Conservation (phyloP, 1,284 basidiomycete species). For the Coniferiporia weirii region DNA sequence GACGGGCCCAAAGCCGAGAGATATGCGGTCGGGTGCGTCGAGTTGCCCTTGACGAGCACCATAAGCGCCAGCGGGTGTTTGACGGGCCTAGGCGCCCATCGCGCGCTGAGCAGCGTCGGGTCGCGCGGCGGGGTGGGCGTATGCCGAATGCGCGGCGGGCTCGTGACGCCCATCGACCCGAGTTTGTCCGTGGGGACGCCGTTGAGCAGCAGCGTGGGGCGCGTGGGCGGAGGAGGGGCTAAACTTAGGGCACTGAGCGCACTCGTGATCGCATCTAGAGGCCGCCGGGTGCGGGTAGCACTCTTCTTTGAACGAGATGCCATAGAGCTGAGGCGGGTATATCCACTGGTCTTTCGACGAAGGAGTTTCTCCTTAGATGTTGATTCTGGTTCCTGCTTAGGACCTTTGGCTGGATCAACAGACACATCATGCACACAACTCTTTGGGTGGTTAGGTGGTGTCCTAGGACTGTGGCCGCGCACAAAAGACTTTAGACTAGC, state of each 20-base stretch:
- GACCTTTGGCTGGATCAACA: no score
- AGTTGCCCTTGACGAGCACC: conserved; percentile 6
- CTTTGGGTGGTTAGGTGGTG: neutral
- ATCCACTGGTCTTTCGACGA: no score
- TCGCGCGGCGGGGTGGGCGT: conserved; percentile 5
- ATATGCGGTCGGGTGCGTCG: neutral
- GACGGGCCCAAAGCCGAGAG: neutral
- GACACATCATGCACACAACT: neutral
- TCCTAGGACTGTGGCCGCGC: neutral
- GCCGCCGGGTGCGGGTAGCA: neutral
- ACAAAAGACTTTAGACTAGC: neutral
- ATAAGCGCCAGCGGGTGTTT: conserved; percentile 4
- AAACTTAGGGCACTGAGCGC: neutral
- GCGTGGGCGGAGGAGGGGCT: neutral
- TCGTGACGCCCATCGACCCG: neutral
- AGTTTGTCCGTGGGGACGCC: conserved; percentile 1
- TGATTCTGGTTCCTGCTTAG: no score
- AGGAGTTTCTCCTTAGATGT: no score
- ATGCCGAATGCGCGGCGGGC: neutral
- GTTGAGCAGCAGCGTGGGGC: conserved; percentile 1
- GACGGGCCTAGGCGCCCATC: conserved; percentile 8
- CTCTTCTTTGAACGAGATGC: no score
- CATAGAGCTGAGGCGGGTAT: no score
- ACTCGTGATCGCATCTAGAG: neutral
- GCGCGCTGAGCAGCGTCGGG: conserved; percentile 6